Evolutionary conservation across 2,329 filamentous ascomycete genomes (phyloP).

Genomic region (Torrubiellomyces zombiae): DNA sequence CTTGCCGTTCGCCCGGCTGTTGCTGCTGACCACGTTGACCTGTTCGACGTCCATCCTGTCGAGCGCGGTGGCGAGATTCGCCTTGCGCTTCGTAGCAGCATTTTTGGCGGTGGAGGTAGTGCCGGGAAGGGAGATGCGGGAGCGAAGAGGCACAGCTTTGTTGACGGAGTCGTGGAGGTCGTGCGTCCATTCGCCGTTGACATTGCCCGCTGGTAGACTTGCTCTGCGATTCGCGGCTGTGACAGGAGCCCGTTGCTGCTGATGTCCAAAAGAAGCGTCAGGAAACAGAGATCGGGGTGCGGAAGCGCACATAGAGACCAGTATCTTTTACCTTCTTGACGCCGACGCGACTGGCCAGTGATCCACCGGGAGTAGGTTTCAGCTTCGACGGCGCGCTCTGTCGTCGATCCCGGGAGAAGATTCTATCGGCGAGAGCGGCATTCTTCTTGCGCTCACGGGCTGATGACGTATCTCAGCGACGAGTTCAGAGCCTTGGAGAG

Average conservation of each 20-base stretch:
- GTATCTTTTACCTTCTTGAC: conserved; percentile 58
- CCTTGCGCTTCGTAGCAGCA: conserved; percentile 9
- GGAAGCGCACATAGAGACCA: no score
- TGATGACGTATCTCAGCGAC: conserved; percentile 9
- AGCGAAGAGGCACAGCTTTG: conserved; percentile 23
- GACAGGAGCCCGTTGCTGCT: conserved; percentile 13
- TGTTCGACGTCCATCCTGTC: conserved; percentile 23
- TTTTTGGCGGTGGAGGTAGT: conserved; percentile 5
- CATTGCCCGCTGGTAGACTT: conserved; percentile 29
- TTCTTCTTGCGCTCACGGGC: conserved; percentile 56
- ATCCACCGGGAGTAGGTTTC: conserved; percentile 30
- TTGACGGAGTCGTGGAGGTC: conserved; percentile 41
- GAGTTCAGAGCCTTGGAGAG: conserved; percentile 1
- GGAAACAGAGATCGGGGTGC: not conserved
- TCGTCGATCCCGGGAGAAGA: conserved; percentile 47
- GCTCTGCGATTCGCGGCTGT: conserved; percentile 14
- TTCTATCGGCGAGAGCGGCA: conserved; percentile 52
- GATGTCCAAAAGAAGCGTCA: not conserved
- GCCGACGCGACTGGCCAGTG: conserved; percentile 55
- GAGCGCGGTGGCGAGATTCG: conserved; percentile 28
- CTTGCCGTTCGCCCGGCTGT: conserved; percentile 7
- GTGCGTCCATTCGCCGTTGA: conserved; percentile 55
- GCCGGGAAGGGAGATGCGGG: conserved; percentile 27
- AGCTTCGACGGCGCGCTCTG: conserved; percentile 36
- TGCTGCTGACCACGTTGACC: conserved; percentile 15